Percentiles rank a stretch among this genome's conserved stretches.
Conservation (phyloP, 306 rosid species). For the Vigna trinervia region DNA sequence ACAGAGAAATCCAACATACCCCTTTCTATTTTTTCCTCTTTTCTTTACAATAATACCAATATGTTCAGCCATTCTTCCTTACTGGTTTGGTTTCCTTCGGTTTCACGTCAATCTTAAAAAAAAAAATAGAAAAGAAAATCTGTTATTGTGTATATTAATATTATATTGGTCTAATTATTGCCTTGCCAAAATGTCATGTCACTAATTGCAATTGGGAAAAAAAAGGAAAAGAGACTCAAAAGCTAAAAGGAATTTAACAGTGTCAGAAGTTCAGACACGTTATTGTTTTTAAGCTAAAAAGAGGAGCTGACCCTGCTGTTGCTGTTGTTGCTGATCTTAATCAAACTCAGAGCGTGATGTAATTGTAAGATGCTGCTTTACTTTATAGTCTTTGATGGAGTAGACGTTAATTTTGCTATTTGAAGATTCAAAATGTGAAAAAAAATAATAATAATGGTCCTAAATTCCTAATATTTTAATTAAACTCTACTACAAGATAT, state of each 20-base stretch:
- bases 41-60: conserved; percentile 3
- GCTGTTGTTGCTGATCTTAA: conserved; percentile 31
- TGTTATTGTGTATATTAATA: background rate
- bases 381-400: conserved; percentile 31
- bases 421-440: conserved; percentile 1
- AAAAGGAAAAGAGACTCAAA: background rate
- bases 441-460: background rate
- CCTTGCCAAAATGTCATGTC: conserved; percentile 35
- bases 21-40: background rate
- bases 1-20: conserved; percentile 37
- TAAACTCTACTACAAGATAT: conserved; percentile 11
- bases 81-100: background rate
- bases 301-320: conserved; percentile 38
- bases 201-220: background rate
- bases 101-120: background rate
- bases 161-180: conserved; percentile 18
- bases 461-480: background rate
- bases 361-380: conserved; percentile 57
- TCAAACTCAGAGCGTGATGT: conserved; percentile 58
- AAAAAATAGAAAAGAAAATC: background rate
- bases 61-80: background rate
- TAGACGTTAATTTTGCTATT: conserved; percentile 29
- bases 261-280: conserved; percentile 55
- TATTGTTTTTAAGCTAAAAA: conserved; percentile 51
- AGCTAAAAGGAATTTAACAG: conserved; percentile 42